These are phyloP conservation scores for Filosporella fistucella DNA, from an alignment of 495 filamentous ascomycete species.

Conservation along the genomic window DNA sequence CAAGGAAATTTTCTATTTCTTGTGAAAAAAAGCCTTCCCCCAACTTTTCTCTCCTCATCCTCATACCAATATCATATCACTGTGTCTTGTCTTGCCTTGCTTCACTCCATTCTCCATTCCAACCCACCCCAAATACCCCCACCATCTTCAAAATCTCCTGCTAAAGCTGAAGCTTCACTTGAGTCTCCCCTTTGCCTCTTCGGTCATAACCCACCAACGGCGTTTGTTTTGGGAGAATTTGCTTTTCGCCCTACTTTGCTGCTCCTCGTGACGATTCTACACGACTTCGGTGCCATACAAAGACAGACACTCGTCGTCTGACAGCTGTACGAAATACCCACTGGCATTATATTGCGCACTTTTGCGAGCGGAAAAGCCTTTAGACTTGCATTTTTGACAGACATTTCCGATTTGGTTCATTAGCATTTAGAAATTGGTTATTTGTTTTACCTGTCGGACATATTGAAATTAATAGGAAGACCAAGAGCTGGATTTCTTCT, in stretches of 20 bases:
- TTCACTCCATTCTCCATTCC: neutral
- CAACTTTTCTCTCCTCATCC: neutral
- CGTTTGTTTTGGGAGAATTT: neutral
- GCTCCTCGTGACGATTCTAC: slow-evolving; percentile 6
- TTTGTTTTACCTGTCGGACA: too few relatives aligned
- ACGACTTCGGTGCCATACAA: neutral
- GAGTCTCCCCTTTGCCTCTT: neutral
- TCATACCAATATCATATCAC: too few relatives aligned
- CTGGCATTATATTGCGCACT: slow-evolving; percentile 4
- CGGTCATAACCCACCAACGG: slow-evolving; percentile 4
- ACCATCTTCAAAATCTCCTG: neutral
- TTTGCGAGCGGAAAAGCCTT: neutral
- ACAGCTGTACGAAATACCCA: neutral
- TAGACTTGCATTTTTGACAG: slow-evolving; percentile 5
- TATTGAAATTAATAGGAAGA: slow-evolving; percentile 10
- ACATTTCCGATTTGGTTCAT: slow-evolving; percentile 1
- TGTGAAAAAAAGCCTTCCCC: neutral
- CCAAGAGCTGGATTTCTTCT: slow-evolving; percentile 19
- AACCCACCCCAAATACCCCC: neutral
- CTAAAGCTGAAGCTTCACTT: neutral
- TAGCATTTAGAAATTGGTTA: neutral
- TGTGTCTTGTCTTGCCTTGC: too few relatives aligned
- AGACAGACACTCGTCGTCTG: slow-evolving; percentile 4
- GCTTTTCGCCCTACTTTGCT: slow-evolving; percentile 6
- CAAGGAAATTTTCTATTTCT: too few relatives aligned